Conservation (phyloP, 1,139 yeast genomes). For the Geotrichum aggregatum region DNA sequence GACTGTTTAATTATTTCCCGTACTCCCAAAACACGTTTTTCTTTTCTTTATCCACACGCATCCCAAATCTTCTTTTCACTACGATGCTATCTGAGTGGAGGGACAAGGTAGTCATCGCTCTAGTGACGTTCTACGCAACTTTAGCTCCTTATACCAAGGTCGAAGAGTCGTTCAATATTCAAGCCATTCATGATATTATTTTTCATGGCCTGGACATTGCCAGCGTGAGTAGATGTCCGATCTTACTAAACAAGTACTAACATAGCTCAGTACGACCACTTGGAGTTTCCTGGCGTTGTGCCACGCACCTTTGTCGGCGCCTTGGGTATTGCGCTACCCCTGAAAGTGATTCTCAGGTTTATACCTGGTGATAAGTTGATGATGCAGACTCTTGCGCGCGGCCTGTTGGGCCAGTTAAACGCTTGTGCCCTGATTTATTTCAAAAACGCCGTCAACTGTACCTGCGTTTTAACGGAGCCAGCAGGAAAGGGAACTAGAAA, state of each 20-base stretch:
- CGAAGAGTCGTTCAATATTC: slow-evolving; percentile 88
- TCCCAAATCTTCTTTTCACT: slow-evolving; percentile 6
- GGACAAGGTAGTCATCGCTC: slow-evolving; percentile 27
- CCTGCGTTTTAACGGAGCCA: slow-evolving; percentile 17
- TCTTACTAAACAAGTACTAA: not conserved
- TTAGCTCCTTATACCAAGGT: slow-evolving; percentile 84
- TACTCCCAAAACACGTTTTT: not conserved
- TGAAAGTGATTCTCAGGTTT: slow-evolving; percentile 37
- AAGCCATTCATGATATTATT: slow-evolving; percentile 81
- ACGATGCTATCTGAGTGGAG: slow-evolving; percentile 23
- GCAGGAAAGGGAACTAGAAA: slow-evolving; percentile 19
- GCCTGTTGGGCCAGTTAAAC: slow-evolving; percentile 36
- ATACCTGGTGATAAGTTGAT: slow-evolving; percentile 32
- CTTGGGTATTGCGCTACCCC: slow-evolving; percentile 48
- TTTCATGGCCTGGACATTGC: slow-evolving; percentile 50
- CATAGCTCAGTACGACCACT: slow-evolving; percentile 60
- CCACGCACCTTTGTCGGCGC: slow-evolving; percentile 84
- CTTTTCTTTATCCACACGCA: slow-evolving; percentile 8
- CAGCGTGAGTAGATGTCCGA: slow-evolving; percentile 18
- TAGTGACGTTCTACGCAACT: slow-evolving; percentile 41
- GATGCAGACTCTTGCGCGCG: slow-evolving; percentile 44
- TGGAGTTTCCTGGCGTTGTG: slow-evolving; percentile 79
- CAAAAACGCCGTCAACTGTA: slow-evolving; percentile 28
- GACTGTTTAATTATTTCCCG: not conserved
- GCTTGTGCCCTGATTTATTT: slow-evolving; percentile 32